Percentiles rank a stretch among this genome's conserved stretches.
These are phyloP conservation scores for Sanghuangporus weigelae DNA, from an alignment of 1,284 basidiomycete species.

Conservation along the genomic window DNA sequence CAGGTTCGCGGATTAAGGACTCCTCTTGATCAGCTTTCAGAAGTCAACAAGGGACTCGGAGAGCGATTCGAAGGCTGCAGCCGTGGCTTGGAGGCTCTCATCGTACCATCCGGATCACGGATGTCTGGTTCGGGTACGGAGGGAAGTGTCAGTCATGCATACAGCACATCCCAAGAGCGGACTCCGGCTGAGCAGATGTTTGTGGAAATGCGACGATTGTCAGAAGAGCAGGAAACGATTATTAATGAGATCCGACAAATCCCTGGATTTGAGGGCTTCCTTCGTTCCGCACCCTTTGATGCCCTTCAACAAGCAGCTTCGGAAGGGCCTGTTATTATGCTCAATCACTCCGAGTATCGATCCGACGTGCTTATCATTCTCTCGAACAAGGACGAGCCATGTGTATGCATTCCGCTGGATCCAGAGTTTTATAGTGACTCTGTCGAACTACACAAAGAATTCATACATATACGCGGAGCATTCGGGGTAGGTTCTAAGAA, in stretches of 20 bases:
- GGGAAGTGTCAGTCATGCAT: background rate
- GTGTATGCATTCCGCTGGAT: background rate
- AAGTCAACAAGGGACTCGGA: background rate
- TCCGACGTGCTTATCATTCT: background rate
- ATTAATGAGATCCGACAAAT: constrained; percentile 1
- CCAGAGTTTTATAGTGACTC: background rate
- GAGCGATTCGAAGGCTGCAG: background rate
- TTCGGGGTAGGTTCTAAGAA: background rate
- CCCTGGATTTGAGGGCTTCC: constrained; percentile 9
- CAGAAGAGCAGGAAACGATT: background rate
- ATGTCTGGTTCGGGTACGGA: background rate
- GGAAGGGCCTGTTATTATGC: too few relatives aligned
- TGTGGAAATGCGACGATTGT: background rate
- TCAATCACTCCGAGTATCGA: too few relatives aligned
- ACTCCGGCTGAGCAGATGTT: background rate
- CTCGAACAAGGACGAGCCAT: background rate
- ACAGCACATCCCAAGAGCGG: background rate
- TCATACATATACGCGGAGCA: too few relatives aligned
- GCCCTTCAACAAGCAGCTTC: constrained; percentile 8
- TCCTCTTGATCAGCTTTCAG: background rate
- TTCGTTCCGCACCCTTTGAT: constrained; percentile 3
- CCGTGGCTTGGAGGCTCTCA: background rate
- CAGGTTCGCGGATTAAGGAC: background rate
- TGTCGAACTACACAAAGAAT: too few relatives aligned
- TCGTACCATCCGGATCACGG: too few relatives aligned